phyloP scores from a whole-genome alignment of 768 basidiomycete genomes.

The Dentipellis sp. region DNA sequence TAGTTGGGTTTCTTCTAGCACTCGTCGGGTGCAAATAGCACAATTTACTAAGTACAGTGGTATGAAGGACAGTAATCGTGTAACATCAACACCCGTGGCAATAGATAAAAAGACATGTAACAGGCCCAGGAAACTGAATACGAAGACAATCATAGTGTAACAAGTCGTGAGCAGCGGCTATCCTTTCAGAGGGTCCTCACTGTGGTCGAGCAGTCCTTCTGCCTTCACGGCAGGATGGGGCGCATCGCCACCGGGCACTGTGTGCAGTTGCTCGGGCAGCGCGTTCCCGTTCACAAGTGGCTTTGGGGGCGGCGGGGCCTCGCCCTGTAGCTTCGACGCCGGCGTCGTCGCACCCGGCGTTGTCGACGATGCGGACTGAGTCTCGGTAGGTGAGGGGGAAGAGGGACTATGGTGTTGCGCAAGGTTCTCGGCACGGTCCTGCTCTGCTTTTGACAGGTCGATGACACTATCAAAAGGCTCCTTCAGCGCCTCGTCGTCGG shows the following conservation, averaged over 20 bases:
- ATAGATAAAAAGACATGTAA: slow-evolving; percentile 5
- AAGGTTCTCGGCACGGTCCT: slow-evolving; percentile 15
- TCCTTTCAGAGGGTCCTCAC: slow-evolving; percentile 46
- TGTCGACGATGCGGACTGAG: too few relatives aligned
- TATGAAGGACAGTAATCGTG: slow-evolving; percentile 8
- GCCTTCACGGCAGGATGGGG: slow-evolving; percentile 44
- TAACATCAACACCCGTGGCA: slow-evolving; percentile 5
- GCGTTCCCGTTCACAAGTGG: slow-evolving; percentile 38
- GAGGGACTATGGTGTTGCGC: slow-evolving; percentile 13
- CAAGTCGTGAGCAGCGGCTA: not conserved
- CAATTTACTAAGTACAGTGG: slow-evolving; percentile 10
- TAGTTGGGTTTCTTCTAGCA: too few relatives aligned
- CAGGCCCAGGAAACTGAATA: not conserved
- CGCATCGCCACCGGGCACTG: slow-evolving; percentile 13
- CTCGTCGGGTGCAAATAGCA: not conserved
- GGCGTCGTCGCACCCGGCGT: slow-evolving; percentile 11
- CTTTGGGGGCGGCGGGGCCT: slow-evolving; percentile 38
- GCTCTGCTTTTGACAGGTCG: slow-evolving; percentile 27
- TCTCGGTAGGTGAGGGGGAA: not conserved
- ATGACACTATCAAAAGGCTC: slow-evolving; percentile 15
- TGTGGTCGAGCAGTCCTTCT: slow-evolving; percentile 46
- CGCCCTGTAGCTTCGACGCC: slow-evolving; percentile 26
- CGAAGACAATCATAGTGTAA: not conserved
- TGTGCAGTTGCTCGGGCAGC: slow-evolving; percentile 36
- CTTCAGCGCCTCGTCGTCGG: slow-evolving; percentile 19